Base-by-base conservation (phyloP, 2,329 filamentous ascomycete genomes). In the Zalaria sp. region DNA sequence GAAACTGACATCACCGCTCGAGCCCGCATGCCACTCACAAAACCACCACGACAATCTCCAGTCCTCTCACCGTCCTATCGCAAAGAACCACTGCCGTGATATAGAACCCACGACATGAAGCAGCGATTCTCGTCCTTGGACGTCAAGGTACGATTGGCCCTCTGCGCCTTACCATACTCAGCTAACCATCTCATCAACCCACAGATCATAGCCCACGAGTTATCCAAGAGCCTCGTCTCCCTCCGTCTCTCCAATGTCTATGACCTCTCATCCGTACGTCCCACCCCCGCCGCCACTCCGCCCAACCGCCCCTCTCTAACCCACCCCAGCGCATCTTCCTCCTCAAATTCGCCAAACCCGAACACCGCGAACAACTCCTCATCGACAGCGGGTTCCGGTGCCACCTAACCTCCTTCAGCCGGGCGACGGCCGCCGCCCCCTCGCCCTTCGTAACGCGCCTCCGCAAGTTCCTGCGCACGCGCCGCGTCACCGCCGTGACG, bases 321-420 rank as follows among this genome's bases (percentile, higher is more conserved):
- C 35, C 35, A n/a, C 26, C 9, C 35, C 43, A 73, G 67, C 87
- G 89, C 57, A 95, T 96, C 56, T 85, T 96, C 57, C 79, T 96
- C 26, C 75, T 98, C 62, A 96, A 95, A 59, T 91, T 98, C 57
- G 79, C 87, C 42, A 93, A 91, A 60, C 86, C 89, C 35, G 81
- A 89, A 56, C 75, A 81, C 51, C 87, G 88, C 62, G 81, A 91
- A 58, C 89, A 96, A 60, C 72, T 98, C 27, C 71, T 98, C 40
- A 78, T 98, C 53, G 91, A 98, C 60, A 91, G 85, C 1, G 91
- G 91, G 27, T 98, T 98, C 62, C 86, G 91, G 57, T 93, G 86
- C 61, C 91, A 98, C 59, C 71, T 96, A 44, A 96, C 91, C 28
- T 79, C 82, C 52, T 98, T 94, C 66, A 78, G 83, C 27, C 83